Percentiles rank a stretch among this genome's conserved stretches.
Conservation (phyloP, 495 filamentous ascomycete genomes). For the Lasiosphaeria ovina region DNA sequence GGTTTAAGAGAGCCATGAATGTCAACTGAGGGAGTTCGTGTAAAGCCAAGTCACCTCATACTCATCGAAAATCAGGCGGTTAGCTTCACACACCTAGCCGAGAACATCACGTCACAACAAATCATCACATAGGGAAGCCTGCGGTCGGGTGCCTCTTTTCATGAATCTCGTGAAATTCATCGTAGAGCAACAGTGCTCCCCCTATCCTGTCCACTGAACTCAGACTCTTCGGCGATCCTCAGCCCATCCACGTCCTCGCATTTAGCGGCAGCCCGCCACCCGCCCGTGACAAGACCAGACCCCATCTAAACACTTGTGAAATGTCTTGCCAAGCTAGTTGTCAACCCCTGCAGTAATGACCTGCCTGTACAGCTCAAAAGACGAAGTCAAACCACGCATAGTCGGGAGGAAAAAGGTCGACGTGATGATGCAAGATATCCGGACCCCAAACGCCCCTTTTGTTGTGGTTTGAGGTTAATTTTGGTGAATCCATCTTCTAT, state of each 20-base stretch:
- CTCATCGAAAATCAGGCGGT: too few relatives aligned
- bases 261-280: conserved; percentile 32
- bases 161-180: conserved; percentile 55
- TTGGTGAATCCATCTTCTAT: conserved; percentile 74
- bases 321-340: conserved; percentile 47
- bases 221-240: conserved; percentile 54
- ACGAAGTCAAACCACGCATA: conserved; percentile 26
- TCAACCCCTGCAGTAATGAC: conserved; percentile 51
- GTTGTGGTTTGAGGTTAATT: conserved; percentile 46
- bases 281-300: conserved; percentile 21
- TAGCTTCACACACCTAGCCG: not conserved
- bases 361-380: conserved; percentile 39
- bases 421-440: conserved; percentile 74
- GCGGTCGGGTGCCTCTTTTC: conserved; percentile 21
- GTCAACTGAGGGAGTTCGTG: too few relatives aligned
- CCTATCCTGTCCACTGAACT: conserved; percentile 40
- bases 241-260: conserved; percentile 56
- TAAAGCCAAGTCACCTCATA: too few relatives aligned
- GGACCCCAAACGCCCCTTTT: conserved; percentile 66
- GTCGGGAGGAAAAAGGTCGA: conserved; percentile 40
- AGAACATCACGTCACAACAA: not conserved
- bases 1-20: too few relatives aligned
- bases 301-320: conserved; percentile 43
- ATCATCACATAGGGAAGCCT: conserved; percentile 10
- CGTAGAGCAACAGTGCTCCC: conserved; percentile 50